phyloP scores from a whole-genome alignment of 257 asterid species.

The Paraleonurus japonicus region DNA sequence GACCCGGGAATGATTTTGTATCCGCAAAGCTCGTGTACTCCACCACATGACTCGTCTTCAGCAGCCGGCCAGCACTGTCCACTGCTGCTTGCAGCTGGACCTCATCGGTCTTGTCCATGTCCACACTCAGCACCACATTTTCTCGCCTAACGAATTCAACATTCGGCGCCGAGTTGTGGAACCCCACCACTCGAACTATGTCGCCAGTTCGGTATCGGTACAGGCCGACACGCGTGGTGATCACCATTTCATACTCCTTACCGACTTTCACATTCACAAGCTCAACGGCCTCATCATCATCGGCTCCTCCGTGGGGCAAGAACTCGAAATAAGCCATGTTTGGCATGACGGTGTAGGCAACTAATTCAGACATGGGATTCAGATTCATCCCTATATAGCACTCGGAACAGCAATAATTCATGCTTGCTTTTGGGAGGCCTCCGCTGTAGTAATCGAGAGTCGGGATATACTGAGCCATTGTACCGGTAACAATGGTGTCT shows the following conservation, averaged over 20 bases:
- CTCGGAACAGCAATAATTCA: slow-evolving; percentile 35
- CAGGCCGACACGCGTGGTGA: slow-evolving; percentile 40
- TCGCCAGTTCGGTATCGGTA: slow-evolving; percentile 45
- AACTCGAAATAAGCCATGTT: slow-evolving; percentile 42
- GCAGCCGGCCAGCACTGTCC: slow-evolving; percentile 21
- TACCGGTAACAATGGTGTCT: slow-evolving; percentile 11
- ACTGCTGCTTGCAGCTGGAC: slow-evolving; percentile 37
- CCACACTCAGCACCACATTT: slow-evolving; percentile 38
- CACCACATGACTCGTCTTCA: slow-evolving; percentile 22
- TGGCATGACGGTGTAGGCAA: slow-evolving; percentile 41
- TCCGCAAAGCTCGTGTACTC: slow-evolving; percentile 44
- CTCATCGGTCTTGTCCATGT: slow-evolving; percentile 40
- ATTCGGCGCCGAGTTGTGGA: slow-evolving; percentile 40
- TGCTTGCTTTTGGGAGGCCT: slow-evolving; percentile 29
- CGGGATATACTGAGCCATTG: slow-evolving; percentile 39
- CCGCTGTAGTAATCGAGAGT: slow-evolving; percentile 37
- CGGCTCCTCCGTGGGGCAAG: no score
- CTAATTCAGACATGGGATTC: slow-evolving; percentile 30
- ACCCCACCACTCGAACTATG: slow-evolving; percentile 36
- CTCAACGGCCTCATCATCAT: no score
- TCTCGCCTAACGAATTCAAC: slow-evolving; percentile 33
- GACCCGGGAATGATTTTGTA: slow-evolving; percentile 31
- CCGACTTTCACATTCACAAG: slow-evolving; percentile 38
- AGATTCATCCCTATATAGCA: slow-evolving; percentile 35
- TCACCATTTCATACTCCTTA: slow-evolving; percentile 40